Conservation (phyloP, 2,329 filamentous ascomycete species). For the Juglanconis juglandina region DNA sequence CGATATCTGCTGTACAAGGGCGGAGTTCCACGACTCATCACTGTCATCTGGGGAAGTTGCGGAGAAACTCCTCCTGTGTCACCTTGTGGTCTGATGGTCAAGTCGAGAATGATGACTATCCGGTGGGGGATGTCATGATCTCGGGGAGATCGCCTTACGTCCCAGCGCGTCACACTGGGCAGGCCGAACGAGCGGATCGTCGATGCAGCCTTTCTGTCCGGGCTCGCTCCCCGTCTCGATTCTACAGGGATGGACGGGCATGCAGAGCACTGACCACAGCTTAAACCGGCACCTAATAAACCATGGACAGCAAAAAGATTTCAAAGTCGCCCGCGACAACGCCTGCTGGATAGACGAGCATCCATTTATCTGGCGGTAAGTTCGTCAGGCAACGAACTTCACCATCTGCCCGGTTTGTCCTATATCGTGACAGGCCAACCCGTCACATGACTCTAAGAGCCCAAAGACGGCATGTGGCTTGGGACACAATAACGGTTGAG, state of each 20-base stretch:
- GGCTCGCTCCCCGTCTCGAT: background rate
- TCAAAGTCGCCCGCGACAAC: background rate
- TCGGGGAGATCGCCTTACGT: background rate
- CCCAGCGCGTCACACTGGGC: background rate
- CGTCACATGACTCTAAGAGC: too few species aligned
- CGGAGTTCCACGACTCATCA: slow-evolving; percentile 1
- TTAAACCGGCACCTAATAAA: slow-evolving; percentile 7
- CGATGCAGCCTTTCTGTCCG: slow-evolving; percentile 9
- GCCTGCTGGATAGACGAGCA: too few species aligned
- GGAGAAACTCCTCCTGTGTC: background rate
- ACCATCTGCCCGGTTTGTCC: too few species aligned
- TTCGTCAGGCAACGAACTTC: too few species aligned
- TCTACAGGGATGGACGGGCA: background rate
- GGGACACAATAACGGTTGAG: slow-evolving; percentile 9
- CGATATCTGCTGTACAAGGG: slow-evolving; percentile 2
- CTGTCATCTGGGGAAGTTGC: slow-evolving; percentile 4
- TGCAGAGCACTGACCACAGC: slow-evolving; percentile 14
- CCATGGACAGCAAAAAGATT: slow-evolving; percentile 2
- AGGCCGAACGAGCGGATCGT: slow-evolving; percentile 4
- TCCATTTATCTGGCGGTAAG: too few species aligned
- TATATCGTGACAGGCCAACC: background rate
- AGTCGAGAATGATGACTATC: slow-evolving; percentile 2
- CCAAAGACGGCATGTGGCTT: background rate
- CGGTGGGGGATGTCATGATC: slow-evolving; percentile 13
- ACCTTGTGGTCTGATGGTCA: slow-evolving; percentile 9